A percentile compares a stretch with the other conserved stretches of the same genome.
phyloP scores from a whole-genome alignment of 2,329 filamentous ascomycete genomes.

The Fusarium sp. region DNA sequence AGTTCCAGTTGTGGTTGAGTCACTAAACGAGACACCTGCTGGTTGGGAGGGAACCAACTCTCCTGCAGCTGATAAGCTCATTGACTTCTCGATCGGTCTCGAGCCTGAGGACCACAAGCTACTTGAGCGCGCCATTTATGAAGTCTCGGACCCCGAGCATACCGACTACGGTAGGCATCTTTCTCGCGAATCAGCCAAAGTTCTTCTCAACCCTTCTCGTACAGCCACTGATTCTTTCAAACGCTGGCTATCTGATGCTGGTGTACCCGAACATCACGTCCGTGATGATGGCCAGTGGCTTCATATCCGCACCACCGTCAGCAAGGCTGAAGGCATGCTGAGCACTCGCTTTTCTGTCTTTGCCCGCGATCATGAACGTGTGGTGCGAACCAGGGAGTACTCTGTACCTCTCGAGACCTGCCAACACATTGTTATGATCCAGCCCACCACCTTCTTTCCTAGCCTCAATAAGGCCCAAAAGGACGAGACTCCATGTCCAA shows the following conservation, averaged over 20 bases:
- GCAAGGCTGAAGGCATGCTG: constrained; percentile 61
- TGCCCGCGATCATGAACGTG: constrained; percentile 56
- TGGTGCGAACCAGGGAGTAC: constrained; percentile 58
- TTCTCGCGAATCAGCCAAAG: constrained; percentile 63
- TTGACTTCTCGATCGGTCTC: constrained; percentile 53
- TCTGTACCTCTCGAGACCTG: constrained; percentile 55
- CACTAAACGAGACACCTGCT: constrained; percentile 33
- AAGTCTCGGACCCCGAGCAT: constrained; percentile 65
- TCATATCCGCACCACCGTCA: constrained; percentile 58
- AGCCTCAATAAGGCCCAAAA: neutral
- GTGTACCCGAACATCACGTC: constrained; percentile 56
- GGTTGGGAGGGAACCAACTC: constrained; percentile 46
- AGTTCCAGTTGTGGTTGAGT: constrained; percentile 43
- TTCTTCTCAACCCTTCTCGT: constrained; percentile 62
- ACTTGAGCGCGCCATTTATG: constrained; percentile 61
- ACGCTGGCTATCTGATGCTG: constrained; percentile 61
- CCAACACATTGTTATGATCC: constrained; percentile 60
- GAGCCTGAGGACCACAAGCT: constrained; percentile 41
- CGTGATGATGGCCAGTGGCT: constrained; percentile 58
- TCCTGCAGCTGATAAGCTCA: constrained; percentile 34
- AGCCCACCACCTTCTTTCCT: constrained; percentile 61
- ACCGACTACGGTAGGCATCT: constrained; percentile 65
- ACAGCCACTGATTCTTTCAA: constrained; percentile 58
- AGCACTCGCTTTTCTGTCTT: constrained; percentile 62
- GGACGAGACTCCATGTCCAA: neutral